Evolutionary conservation across 202 grass and related monocot species (phyloP), one percentile per base, ranked within the genome.

Genomic region (Tripidium arundinaceum): DNA sequence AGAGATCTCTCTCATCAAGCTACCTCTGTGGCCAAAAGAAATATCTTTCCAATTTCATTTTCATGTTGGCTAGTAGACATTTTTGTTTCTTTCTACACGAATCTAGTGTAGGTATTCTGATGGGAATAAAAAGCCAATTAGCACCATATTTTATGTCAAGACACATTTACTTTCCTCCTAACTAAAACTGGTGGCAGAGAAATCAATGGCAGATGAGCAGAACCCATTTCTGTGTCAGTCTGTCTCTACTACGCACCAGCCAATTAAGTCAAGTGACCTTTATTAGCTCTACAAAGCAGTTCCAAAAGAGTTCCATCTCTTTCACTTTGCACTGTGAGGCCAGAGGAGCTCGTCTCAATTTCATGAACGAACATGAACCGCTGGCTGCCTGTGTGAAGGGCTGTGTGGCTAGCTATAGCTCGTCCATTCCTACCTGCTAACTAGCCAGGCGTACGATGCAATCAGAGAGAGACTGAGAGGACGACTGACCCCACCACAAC

Each of bases 401-500:
- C 19, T 21, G 37, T 40, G 50, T 21, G 49, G 18, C 49, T 52
- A 52, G 18, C 18, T 52, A n/a, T 52, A 50, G 46, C 18, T 52
- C 18, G 47, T 78, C 41, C 61, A 76, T 47, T 54, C 68, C 65
- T 61, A 74, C 16, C 61, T 75, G 43, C 28, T 26, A n/a, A 19
- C 18, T 52, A n/a, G 18, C 16, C 0, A 8, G 18, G 49, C 8
- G 49, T 52, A 65, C 27, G 39, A 39, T 11, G 34, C 47, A 75
- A 36, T 55, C 68, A 64, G 66, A 84, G 49, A n/a, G 71, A 1
- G 40, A 24, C n/a, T n/a, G 45, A 22, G 54, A 59, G 55, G 55
- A 59, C 55, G 14, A 8, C 7, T 37, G 85, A 40, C 59, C 86
- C 75, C 76, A 75, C 86, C 69, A 87, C 80, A 38, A 68, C 16